Evolutionary conservation across 2,329 filamentous ascomycete genomes (phyloP).

Genomic region (Xylariaceae sp.): DNA sequence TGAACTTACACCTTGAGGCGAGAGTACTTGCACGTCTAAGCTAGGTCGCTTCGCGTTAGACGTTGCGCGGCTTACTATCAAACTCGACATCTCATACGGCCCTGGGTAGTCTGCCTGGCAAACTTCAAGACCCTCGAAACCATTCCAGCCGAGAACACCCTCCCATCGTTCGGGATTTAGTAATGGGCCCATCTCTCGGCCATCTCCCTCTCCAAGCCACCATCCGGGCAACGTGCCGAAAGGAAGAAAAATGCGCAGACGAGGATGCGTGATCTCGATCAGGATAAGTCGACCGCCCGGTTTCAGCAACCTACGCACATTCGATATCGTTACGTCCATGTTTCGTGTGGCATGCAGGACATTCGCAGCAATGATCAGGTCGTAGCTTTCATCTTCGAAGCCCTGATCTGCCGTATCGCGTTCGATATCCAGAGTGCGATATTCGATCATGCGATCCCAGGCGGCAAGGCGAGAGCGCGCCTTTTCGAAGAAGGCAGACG

Average conservation of each 20-base stretch:
- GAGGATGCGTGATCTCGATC: slow-evolving; percentile 5
- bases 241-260: not conserved
- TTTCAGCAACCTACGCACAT: slow-evolving; percentile 24
- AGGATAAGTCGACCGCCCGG: slow-evolving; percentile 21
- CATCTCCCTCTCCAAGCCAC: slow-evolving; percentile 12
- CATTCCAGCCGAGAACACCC: not conserved
- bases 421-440: slow-evolving; percentile 12
- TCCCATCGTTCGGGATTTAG: not conserved
- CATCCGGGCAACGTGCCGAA: slow-evolving; percentile 7
- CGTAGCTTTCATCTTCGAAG: slow-evolving; percentile 2
- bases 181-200: slow-evolving; percentile 1
- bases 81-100: slow-evolving; percentile 5
- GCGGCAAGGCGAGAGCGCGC: slow-evolving; percentile 34
- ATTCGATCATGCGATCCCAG: slow-evolving; percentile 17
- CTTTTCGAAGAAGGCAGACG: slow-evolving; percentile 42
- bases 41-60: not conserved
- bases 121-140: slow-evolving; percentile 4
- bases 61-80: slow-evolving; percentile 3
- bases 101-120: slow-evolving; percentile 9
- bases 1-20: not conserved
- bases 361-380: slow-evolving; percentile 15
- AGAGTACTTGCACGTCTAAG: not conserved
- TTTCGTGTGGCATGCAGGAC: slow-evolving; percentile 30
- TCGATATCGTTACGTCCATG: slow-evolving; percentile 19
- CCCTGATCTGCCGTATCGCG: slow-evolving; percentile 5